Evolutionary conservation across 345 rosid genomes (phyloP), one percentile per base, ranked within the genome.

Genomic region (Clarkia xantiana): DNA sequence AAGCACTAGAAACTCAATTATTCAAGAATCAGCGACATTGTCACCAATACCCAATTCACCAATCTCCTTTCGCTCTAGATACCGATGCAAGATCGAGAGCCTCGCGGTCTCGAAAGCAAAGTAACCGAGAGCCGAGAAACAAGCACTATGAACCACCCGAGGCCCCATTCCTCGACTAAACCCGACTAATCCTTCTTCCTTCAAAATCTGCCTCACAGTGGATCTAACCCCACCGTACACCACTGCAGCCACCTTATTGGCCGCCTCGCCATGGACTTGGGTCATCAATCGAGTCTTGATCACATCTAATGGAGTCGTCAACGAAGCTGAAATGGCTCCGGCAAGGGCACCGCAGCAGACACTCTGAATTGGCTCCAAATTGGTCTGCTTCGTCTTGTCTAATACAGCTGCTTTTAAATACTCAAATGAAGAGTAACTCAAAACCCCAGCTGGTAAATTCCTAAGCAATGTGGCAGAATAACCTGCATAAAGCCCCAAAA

Each of bases 251-350:
- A 69, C 68, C 64, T 79, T 71, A 43, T 63, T 73, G 41, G 34
- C 65, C 0, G 69, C 69, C 40, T 76, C 87, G 11, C 55, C 62
- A 2, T 65, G 77, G 59, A 68, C 70, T 75, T 86, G 94, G 2
- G 97, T 86, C 96, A 90, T 90, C 71, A 90, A 51, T 76, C 97
- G 73, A 6, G 96, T 90, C 75, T 90, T 90, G 10, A 90, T 79
- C 67, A 83, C 97, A 59, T 90, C 94, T 43, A 90, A 66, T 0
- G 96, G 97, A 0, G 97, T 90, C 0, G 97, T 86, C 45, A 90
- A 9, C 0, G 96, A 77, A 10, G 96, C 94, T 0, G 93, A 86
- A n/a, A 90, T 83, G 1, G 94, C 94, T 44, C 97, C 97, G 8
- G 96, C 94, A 55, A 90, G 64, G 3, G 96, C 94, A 0, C 97